phyloP scores from a whole-genome alignment of 2,329 filamentous ascomycete species.

The Allantophomopsis lycopodina region DNA sequence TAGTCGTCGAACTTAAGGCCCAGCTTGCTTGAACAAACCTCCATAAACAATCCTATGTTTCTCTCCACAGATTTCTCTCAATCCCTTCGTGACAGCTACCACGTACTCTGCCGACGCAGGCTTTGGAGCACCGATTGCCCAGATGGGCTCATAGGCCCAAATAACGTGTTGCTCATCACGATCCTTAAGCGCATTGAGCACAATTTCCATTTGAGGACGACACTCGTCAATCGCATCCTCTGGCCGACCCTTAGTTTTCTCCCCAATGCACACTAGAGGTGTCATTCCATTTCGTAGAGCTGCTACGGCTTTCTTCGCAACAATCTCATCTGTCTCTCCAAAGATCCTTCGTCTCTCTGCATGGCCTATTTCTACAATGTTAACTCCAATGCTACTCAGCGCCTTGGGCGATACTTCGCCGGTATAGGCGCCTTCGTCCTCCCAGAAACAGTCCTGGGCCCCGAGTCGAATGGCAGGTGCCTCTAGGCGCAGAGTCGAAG shows the following conservation, averaged over 20 bases:
- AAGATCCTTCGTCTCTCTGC: slow-evolving; percentile 64
- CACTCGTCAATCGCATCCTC: slow-evolving; percentile 52
- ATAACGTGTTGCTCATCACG: too few species aligned
- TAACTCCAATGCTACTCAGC: slow-evolving; percentile 52
- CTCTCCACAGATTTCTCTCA: slow-evolving; percentile 38
- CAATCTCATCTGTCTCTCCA: slow-evolving; percentile 56
- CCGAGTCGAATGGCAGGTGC: slow-evolving; percentile 44
- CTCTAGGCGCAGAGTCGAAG: slow-evolving; percentile 21
- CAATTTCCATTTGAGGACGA: slow-evolving; percentile 46
- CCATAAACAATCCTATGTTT: slow-evolving; percentile 67
- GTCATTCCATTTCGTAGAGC: slow-evolving; percentile 56
- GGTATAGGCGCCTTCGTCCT: slow-evolving; percentile 60
- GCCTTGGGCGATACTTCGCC: slow-evolving; percentile 55
- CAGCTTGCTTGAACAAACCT: slow-evolving; percentile 29
- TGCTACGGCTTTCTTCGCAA: slow-evolving; percentile 56
- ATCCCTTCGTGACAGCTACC: slow-evolving; percentile 34
- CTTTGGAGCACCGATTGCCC: slow-evolving; percentile 67
- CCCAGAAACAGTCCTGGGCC: slow-evolving; percentile 63
- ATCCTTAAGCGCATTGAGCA: slow-evolving; percentile 37
- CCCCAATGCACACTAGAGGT: slow-evolving; percentile 71
- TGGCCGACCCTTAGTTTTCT: slow-evolving; percentile 38
- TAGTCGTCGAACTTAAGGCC: too few species aligned
- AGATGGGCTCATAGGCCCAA: slow-evolving; percentile 31
- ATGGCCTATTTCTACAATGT: slow-evolving; percentile 67
- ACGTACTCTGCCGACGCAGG: slow-evolving; percentile 65